phyloP scores from a whole-genome alignment of 78 protist species.

The Tieghemostelium lacteum region DNA sequence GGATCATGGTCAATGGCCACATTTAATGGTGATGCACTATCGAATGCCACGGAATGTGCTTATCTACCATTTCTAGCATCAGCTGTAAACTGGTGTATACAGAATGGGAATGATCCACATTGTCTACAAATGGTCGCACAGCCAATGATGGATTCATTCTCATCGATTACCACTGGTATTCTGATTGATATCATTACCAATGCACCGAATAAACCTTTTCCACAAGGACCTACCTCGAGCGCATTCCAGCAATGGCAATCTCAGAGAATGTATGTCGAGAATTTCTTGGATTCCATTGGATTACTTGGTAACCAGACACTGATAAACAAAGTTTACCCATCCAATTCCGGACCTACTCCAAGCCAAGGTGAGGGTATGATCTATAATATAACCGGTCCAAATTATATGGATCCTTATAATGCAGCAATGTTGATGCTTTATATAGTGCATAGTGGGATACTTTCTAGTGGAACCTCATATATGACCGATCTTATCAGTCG shows the following conservation, averaged over 20 bases:
- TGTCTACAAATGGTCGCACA: slow-evolving; percentile 51
- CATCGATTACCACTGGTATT: slow-evolving; percentile 56
- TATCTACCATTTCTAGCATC: slow-evolving; percentile 58
- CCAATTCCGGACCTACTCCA: slow-evolving; percentile 69
- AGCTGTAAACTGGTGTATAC: slow-evolving; percentile 70
- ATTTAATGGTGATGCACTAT: slow-evolving; percentile 23
- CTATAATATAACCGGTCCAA: slow-evolving; percentile 22
- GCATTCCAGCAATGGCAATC: slow-evolving; percentile 16
- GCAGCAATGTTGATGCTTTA: slow-evolving; percentile 60
- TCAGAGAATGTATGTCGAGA: slow-evolving; percentile 17
- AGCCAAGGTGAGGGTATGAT: slow-evolving; percentile 17
- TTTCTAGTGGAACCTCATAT: slow-evolving; percentile 39
- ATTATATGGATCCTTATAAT: slow-evolving; percentile 46
- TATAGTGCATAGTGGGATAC: slow-evolving; percentile 17
- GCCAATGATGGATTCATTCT: slow-evolving; percentile 60
- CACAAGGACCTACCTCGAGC: neutral
- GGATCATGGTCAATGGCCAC: slow-evolving; percentile 77
- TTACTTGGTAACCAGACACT: slow-evolving; percentile 60
- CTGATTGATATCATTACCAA: slow-evolving; percentile 26
- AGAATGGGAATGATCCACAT: slow-evolving; percentile 54
- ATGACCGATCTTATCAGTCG: slow-evolving; percentile 34
- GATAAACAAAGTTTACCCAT: slow-evolving; percentile 67
- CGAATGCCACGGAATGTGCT: slow-evolving; percentile 15
- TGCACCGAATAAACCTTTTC: slow-evolving; percentile 52
- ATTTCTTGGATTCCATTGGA: slow-evolving; percentile 16